Evolutionary conservation across 163 green algal species (phyloP), one percentile per base, ranked within the genome.

Genomic region (Volvox carteri): DNA sequence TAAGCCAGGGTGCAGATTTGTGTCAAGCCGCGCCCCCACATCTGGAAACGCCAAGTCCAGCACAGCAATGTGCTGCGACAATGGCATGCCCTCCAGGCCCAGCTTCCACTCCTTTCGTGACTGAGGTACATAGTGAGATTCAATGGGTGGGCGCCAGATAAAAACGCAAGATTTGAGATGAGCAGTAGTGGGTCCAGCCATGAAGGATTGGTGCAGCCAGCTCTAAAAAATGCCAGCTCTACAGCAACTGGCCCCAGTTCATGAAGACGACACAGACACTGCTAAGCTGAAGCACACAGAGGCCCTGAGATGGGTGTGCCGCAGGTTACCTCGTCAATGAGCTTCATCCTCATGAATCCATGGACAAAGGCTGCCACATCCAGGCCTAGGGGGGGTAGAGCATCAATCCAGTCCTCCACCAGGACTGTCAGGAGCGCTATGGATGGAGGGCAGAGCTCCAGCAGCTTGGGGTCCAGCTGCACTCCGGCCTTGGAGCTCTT

Each of bases 71-170:
- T 37, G 54, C 77, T n/a, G n/a, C n/a, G n/a, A n/a, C n/a, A n/a
- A n/a, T n/a, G n/a, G n/a, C n/a, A n/a, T n/a, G n/a, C n/a, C n/a
- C n/a, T n/a, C n/a, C n/a, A n/a, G n/a, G n/a, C n/a, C n/a, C n/a
- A n/a, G n/a, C n/a, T n/a, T n/a, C 77, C 77, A 85, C 77, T 85
- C 54, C 54, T 42, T 65, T 23, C 39, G 37, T n/a, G 46, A 67
- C 75, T 83, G 72, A 42, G 72, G 41, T 74, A 46, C 41, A 37
- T 77, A 39, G 30, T 73, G 62, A 41, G 62, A 73, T 73, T 6
- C 23, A 23, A n/a, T n/a, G n/a, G 41, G 72, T 37, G 72, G 11
- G 41, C 42, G n/a, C n/a, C n/a, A n/a, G n/a, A n/a, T n/a, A n/a
- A n/a, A n/a, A n/a, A n/a, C n/a, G n/a, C n/a, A n/a, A 79, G 12